phyloP scores from a whole-genome alignment of 2,329 filamentous ascomycete genomes.

The Curvularia hawaiiensis region DNA sequence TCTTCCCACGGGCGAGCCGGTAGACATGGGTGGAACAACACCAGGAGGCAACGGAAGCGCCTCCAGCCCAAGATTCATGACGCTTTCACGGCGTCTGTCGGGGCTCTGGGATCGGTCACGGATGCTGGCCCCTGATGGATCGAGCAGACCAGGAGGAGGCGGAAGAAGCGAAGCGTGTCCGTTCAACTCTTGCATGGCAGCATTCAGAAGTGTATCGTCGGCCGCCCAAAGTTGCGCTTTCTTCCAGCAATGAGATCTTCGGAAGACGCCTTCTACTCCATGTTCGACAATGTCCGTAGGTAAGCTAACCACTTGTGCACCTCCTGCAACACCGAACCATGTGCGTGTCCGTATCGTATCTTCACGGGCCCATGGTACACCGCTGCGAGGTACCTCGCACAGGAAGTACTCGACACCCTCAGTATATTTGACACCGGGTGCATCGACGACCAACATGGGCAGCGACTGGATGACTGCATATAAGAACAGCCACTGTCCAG shows the following conservation, averaged over 20 bases:
- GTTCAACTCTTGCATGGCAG: slow-evolving; percentile 44
- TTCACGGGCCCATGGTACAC: slow-evolving; percentile 74
- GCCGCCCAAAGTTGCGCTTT: slow-evolving; percentile 66
- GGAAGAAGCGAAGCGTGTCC: slow-evolving; percentile 37
- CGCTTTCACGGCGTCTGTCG: slow-evolving; percentile 48
- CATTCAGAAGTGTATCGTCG: slow-evolving; percentile 39
- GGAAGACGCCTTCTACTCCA: slow-evolving; percentile 70
- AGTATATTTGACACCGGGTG: slow-evolving; percentile 69
- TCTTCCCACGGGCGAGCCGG: slow-evolving; percentile 28
- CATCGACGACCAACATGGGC: slow-evolving; percentile 78
- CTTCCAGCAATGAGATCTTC: slow-evolving; percentile 72
- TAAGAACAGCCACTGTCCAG: slow-evolving; percentile 81
- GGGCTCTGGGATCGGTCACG: slow-evolving; percentile 37
- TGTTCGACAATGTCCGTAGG: slow-evolving; percentile 69
- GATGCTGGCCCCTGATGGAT: slow-evolving; percentile 22
- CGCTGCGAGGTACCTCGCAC: slow-evolving; percentile 74
- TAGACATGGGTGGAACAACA: slow-evolving; percentile 46
- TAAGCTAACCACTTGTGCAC: slow-evolving; percentile 64
- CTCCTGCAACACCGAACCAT: slow-evolving; percentile 77
- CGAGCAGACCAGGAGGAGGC: slow-evolving; percentile 38
- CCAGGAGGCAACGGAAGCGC: slow-evolving; percentile 53
- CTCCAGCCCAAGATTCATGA: slow-evolving; percentile 54
- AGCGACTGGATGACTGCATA: slow-evolving; percentile 79
- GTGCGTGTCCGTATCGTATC: slow-evolving; percentile 61
- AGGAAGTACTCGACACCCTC: slow-evolving; percentile 82